phyloP scores from a whole-genome alignment of 2,329 filamentous ascomycete genomes.

The Harringtonia lauricola region DNA sequence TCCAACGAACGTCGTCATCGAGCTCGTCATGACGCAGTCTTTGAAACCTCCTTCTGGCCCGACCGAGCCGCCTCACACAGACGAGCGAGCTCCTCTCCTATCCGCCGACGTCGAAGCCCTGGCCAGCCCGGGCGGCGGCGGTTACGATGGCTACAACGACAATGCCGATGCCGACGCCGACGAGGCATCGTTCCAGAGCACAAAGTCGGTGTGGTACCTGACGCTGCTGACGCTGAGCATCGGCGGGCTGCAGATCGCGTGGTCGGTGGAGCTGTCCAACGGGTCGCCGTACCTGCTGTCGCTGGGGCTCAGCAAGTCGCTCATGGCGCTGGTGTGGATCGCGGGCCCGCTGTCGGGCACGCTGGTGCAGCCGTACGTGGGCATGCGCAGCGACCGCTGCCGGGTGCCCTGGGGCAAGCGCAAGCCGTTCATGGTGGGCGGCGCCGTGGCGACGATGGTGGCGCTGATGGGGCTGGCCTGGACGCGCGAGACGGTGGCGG shows the following conservation, averaged over 20 bases:
- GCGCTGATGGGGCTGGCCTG: slow-evolving; percentile 62
- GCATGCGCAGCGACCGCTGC: slow-evolving; percentile 71
- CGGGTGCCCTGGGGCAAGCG: slow-evolving; percentile 64
- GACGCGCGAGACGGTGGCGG: slow-evolving; percentile 61
- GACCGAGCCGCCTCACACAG: too few species aligned
- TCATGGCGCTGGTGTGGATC: slow-evolving; percentile 79
- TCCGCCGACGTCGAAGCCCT: too few species aligned
- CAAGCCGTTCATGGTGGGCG: slow-evolving; percentile 70
- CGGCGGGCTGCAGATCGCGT: slow-evolving; percentile 84
- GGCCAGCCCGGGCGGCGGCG: too few species aligned
- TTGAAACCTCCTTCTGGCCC: too few species aligned
- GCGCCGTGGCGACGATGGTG: slow-evolving; percentile 53
- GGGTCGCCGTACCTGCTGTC: slow-evolving; percentile 78
- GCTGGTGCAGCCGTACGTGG: slow-evolving; percentile 72
- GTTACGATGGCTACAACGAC: not conserved
- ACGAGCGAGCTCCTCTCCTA: too few species aligned
- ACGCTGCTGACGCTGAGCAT: slow-evolving; percentile 78
- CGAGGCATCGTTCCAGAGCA: slow-evolving; percentile 43
- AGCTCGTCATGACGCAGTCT: too few species aligned
- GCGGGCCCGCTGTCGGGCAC: slow-evolving; percentile 70
- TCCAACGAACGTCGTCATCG: too few species aligned
- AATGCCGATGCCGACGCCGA: slow-evolving; percentile 20
- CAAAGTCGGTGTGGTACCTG: slow-evolving; percentile 78
- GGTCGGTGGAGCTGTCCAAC: slow-evolving; percentile 91
- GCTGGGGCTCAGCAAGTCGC: slow-evolving; percentile 69